Evolutionary conservation across 148 eudicot species (phyloP).

Genomic region (Rhododendron molle): DNA sequence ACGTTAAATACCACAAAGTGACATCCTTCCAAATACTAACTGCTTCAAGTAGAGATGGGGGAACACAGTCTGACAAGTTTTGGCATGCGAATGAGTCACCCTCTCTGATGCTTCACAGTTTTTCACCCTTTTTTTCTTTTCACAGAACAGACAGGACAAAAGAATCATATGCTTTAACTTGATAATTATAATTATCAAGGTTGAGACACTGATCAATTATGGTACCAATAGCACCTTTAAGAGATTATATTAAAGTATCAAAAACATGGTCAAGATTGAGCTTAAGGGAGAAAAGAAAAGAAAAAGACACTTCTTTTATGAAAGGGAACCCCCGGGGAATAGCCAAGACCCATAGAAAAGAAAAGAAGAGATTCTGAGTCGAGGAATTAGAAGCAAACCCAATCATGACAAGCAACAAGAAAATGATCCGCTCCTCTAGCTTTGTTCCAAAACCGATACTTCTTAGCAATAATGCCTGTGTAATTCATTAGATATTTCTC

Average conservation of each 20-base stretch:
- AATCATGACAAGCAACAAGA: conserved; percentile 83
- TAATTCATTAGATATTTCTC: conserved; percentile 47
- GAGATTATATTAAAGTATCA: neutral
- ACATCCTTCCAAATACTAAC: neutral
- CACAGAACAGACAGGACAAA: neutral
- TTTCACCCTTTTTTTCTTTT: neutral
- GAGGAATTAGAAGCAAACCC: conserved; percentile 47
- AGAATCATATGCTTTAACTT: neutral
- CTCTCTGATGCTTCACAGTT: neutral
- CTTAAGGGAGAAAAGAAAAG: neutral
- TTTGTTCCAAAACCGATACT: conserved; percentile 64
- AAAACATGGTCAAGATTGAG: neutral
- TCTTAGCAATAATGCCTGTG: conserved; percentile 38
- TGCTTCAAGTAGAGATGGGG: neutral
- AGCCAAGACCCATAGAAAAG: neutral
- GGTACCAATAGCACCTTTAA: neutral
- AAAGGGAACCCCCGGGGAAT: neutral
- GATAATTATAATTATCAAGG: neutral
- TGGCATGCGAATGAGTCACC: neutral
- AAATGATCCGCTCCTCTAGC: conserved; percentile 74
- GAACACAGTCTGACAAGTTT: neutral
- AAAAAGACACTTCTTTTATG: neutral
- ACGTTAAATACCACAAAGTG: neutral
- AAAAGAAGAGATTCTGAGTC: neutral
- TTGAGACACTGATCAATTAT: neutral